Percentiles rank a stretch among this genome's conserved stretches.
Conservation (phyloP, 225 moss, liverwort and hornwort genomes). For the Bryum argenteum region DNA sequence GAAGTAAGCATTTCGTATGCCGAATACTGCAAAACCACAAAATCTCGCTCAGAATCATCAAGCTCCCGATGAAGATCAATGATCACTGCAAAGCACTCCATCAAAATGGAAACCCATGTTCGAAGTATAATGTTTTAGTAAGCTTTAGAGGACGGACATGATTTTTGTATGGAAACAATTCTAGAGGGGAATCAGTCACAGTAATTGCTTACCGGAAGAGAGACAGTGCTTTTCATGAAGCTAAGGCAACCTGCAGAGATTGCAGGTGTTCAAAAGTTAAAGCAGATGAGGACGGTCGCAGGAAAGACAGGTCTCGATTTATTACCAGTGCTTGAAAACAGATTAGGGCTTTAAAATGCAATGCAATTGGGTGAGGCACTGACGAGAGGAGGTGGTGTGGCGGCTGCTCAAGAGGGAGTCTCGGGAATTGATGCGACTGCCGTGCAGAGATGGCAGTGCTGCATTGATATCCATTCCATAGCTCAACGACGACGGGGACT, state of each 20-base stretch:
- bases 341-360: slow-evolving; percentile 1
- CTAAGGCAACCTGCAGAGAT: background rate
- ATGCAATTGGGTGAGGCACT: background rate
- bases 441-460: slow-evolving; percentile 26
- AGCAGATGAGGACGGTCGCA: background rate
- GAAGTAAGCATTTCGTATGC: slow-evolving; percentile 60
- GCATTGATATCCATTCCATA: slow-evolving; percentile 23
- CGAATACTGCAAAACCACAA: slow-evolving; percentile 42
- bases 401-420: slow-evolving; percentile 40
- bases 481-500: slow-evolving; percentile 33
- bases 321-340: background rate
- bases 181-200: background rate
- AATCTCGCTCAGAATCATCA: background rate
- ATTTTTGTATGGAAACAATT: no score
- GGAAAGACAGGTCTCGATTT: background rate
- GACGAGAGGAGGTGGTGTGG: slow-evolving; percentile 29
- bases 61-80: no score
- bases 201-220: background rate
- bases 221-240: background rate
- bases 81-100: no score
- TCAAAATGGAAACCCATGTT: no score
- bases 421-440: slow-evolving; percentile 40
- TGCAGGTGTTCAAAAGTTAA: background rate
- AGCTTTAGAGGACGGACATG: background rate
- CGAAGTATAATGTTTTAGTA: no score